Evolutionary conservation across 352 stramenopile genomes (phyloP).

Genomic region (Globisporangium radiosum): DNA sequence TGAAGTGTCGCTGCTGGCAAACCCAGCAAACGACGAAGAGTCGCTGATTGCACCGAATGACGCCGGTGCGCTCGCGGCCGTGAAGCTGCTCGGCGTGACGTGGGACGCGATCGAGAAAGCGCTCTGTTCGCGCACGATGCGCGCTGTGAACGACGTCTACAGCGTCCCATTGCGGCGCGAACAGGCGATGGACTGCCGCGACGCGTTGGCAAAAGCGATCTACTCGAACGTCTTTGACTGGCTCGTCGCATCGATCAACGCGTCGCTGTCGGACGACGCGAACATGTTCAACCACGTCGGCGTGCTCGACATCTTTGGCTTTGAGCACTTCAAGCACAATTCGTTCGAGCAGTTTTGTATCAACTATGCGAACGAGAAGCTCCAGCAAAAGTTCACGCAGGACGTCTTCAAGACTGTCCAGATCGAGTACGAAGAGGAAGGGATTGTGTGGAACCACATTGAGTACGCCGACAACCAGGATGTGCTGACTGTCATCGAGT

Average conservation of each 20-base stretch:
- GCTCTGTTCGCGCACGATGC: conserved; percentile 89
- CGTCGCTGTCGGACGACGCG: conserved; percentile 71
- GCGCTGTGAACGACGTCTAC: conserved; percentile 45
- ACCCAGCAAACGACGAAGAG: conserved; percentile 72
- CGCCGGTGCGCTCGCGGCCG: conserved; percentile 35
- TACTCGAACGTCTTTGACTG: conserved; percentile 92
- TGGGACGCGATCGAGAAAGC: conserved; percentile 87
- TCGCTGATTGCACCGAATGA: conserved; percentile 55
- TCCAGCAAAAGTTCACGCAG: conserved; percentile 86
- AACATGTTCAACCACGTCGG: conserved; percentile 87
- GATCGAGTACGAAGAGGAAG: conserved; percentile 95
- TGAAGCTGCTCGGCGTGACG: conserved; percentile 88
- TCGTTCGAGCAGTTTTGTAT: conserved; percentile 85
- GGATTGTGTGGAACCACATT: conserved; percentile 88
- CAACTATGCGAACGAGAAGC: conserved; percentile 81
- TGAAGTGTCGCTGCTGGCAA: conserved; percentile 84
- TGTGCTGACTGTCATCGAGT: conserved; percentile 82
- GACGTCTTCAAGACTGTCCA: conserved; percentile 90
- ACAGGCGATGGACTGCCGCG: conserved; percentile 74
- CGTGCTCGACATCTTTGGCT: conserved; percentile 99
- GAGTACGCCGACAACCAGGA: conserved; percentile 90
- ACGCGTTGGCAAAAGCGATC: conserved; percentile 91
- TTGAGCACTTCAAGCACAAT: conserved; percentile 97
- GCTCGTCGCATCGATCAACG: conserved; percentile 90
- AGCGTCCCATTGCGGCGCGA: conserved; percentile 45